Percentiles rank a stretch among this genome's conserved stretches.
These are phyloP conservation scores for Stachybotrys chartarum DNA, from an alignment of 2,329 filamentous ascomycete genomes.

Conservation along the genomic window DNA sequence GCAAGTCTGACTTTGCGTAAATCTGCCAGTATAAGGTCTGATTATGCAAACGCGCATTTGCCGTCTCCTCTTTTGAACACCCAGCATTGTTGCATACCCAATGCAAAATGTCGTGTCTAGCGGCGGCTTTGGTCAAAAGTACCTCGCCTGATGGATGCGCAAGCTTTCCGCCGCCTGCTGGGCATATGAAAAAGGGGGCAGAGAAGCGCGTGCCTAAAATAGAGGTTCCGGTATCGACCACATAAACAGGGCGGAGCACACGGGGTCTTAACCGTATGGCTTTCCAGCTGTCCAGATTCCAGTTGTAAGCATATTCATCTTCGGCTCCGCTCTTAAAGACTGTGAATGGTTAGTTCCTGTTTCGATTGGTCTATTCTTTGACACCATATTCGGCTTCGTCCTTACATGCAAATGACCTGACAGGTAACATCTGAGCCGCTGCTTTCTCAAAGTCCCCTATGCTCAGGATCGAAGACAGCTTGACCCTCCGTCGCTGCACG, in stretches of 20 bases:
- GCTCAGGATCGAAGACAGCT: not conserved
- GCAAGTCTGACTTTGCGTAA: slow-evolving; percentile 4
- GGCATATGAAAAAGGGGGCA: slow-evolving; percentile 5
- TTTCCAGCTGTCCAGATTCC: slow-evolving; percentile 4
- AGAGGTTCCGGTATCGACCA: not conserved
- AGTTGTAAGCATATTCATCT: not conserved
- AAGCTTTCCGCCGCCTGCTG: slow-evolving; percentile 6
- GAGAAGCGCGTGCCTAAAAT: slow-evolving; percentile 1
- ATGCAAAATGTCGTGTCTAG: slow-evolving; percentile 2
- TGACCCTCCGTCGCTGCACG: not conserved
- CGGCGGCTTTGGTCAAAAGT: slow-evolving; percentile 3
- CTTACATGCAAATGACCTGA: slow-evolving; percentile 3
- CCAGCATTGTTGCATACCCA: slow-evolving; percentile 7
- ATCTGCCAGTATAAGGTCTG: slow-evolving; percentile 7
- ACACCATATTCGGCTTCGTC: not conserved
- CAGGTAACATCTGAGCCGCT: not conserved
- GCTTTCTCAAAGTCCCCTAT: slow-evolving; percentile 1
- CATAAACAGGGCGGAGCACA: not conserved
- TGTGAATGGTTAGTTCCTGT: not conserved
- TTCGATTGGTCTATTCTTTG: not conserved
- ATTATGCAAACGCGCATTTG: not conserved
- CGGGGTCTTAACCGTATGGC: slow-evolving; percentile 3
- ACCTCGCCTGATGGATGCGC: slow-evolving; percentile 3
- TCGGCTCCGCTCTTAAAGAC: slow-evolving; percentile 6
- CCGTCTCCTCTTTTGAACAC: slow-evolving; percentile 2